Evolutionary conservation across 768 basidiomycete species (phyloP).

Genomic region (Boletus fagicola): DNA sequence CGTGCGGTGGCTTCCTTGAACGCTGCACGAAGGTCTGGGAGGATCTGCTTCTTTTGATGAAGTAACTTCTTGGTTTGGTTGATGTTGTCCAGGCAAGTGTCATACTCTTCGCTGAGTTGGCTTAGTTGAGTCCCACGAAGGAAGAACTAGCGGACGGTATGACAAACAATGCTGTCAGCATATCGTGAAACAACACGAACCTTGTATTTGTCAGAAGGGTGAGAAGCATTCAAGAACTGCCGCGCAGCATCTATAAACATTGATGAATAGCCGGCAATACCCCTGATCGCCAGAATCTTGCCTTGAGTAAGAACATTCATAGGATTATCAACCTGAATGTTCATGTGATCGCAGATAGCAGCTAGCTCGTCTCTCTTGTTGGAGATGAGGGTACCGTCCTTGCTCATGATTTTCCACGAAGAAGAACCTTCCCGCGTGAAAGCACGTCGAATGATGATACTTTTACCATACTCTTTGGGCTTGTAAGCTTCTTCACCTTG

Average conservation of each 20-base stretch:
- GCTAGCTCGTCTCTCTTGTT: conserved; percentile 82
- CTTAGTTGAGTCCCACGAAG: conserved; percentile 88
- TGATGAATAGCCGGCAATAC: neutral
- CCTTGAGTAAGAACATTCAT: conserved; percentile 93
- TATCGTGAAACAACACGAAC: conserved; percentile 38
- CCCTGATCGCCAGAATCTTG: conserved; percentile 15
- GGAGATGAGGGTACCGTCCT: conserved; percentile 62
- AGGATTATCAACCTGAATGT: conserved; percentile 95
- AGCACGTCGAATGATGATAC: conserved; percentile 78
- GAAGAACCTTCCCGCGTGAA: conserved; percentile 76
- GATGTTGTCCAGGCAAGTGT: conserved; percentile 70
- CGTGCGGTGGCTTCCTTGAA: conserved; percentile 57
- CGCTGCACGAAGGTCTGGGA: conserved; percentile 70
- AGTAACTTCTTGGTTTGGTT: conserved; percentile 64
- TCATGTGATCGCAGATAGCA: conserved; percentile 92
- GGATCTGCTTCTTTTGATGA: conserved; percentile 65
- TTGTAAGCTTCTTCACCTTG: conserved; percentile 88
- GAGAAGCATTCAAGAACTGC: conserved; percentile 83
- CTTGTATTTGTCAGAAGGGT: conserved; percentile 84
- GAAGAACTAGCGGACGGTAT: conserved; percentile 66
- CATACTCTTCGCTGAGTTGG: conserved; percentile 86
- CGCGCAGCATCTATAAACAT: conserved; percentile 34
- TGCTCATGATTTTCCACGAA: conserved; percentile 79
- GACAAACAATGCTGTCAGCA: neutral
- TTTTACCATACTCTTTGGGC: conserved; percentile 79